These are phyloP conservation scores for Hyaloscypha finlandica DNA, from an alignment of 495 filamentous ascomycete genomes.

Conservation along the genomic window DNA sequence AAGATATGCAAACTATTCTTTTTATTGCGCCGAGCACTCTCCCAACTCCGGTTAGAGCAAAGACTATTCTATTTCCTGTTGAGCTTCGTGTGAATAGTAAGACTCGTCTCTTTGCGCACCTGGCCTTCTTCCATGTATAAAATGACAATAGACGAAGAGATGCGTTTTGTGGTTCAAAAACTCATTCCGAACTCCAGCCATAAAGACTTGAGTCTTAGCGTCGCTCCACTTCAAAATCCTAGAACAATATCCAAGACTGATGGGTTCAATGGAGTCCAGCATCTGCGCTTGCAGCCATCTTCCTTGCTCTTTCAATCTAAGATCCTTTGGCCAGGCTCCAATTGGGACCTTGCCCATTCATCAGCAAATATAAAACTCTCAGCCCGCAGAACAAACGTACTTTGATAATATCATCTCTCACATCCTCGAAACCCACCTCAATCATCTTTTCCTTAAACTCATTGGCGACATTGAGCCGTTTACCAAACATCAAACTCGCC, in stretches of 20 bases:
- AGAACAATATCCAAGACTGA: conserved; percentile 11
- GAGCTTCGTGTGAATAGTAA: no score
- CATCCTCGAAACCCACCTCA: conserved; percentile 55
- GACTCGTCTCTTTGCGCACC: not conserved
- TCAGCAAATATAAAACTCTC: not conserved
- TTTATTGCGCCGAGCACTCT: no score
- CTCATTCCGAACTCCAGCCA: not conserved
- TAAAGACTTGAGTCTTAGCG: not conserved
- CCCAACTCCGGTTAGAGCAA: no score
- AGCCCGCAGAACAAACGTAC: not conserved
- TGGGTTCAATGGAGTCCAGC: conserved; percentile 7
- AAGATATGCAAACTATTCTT: no score
- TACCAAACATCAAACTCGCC: conserved; percentile 10
- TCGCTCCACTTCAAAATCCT: conserved; percentile 12
- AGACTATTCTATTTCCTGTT: no score
- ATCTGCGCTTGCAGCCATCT: conserved; percentile 25
- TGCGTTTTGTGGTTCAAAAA: conserved; percentile 5
- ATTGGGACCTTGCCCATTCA: conserved; percentile 11
- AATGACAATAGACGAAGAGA: conserved; percentile 12
- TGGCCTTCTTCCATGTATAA: conserved; percentile 14
- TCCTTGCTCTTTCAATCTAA: conserved; percentile 42
- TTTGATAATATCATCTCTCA: conserved; percentile 38
- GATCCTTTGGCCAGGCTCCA: conserved; percentile 55
- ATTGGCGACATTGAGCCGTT: conserved; percentile 38
- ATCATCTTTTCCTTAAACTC: conserved; percentile 49